These are phyloP conservation scores for Tulasnella sp. DNA, from an alignment of 768 basidiomycete species.

Conservation along the genomic window DNA sequence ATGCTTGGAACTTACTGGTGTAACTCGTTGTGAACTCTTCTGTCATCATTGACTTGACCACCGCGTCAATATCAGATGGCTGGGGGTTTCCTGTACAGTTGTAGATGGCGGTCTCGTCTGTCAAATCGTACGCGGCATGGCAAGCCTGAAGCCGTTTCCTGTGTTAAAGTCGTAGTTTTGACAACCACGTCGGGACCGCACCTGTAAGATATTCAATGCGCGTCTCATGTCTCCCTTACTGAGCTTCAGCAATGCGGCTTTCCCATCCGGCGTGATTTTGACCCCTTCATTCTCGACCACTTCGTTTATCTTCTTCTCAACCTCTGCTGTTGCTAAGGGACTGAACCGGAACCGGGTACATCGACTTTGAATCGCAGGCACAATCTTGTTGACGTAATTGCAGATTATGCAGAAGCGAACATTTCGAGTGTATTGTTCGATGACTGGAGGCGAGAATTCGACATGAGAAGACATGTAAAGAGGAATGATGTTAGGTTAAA, in stretches of 20 bases:
- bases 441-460: conserved; percentile 38
- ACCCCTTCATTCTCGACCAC: conserved; percentile 85
- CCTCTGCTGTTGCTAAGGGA: conserved; percentile 74
- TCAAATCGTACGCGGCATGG: conserved; percentile 87
- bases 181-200: conserved; percentile 13
- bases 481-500: not conserved
- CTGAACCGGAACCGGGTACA: conserved; percentile 97
- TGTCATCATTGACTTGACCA: conserved; percentile 90
- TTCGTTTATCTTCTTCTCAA: conserved; percentile 66
- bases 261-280: conserved; percentile 76
- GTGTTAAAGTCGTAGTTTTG: too few relatives aligned
- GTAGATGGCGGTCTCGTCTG: conserved; percentile 86
- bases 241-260: conserved; percentile 82
- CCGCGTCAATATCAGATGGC: conserved; percentile 84
- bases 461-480: too few relatives aligned
- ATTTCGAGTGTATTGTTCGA: conserved; percentile 97
- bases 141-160: conserved; percentile 70
- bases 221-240: conserved; percentile 96
- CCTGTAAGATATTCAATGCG: conserved; percentile 88
- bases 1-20: conserved; percentile 42
- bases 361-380: conserved; percentile 95
- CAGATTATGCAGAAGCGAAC: conserved; percentile 99
- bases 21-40: conserved; percentile 93
- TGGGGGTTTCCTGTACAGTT: conserved; percentile 96
- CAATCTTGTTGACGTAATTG: conserved; percentile 99